Evolutionary conservation across 768 basidiomycete genomes (phyloP).

Genomic region (Epithele typhae): DNA sequence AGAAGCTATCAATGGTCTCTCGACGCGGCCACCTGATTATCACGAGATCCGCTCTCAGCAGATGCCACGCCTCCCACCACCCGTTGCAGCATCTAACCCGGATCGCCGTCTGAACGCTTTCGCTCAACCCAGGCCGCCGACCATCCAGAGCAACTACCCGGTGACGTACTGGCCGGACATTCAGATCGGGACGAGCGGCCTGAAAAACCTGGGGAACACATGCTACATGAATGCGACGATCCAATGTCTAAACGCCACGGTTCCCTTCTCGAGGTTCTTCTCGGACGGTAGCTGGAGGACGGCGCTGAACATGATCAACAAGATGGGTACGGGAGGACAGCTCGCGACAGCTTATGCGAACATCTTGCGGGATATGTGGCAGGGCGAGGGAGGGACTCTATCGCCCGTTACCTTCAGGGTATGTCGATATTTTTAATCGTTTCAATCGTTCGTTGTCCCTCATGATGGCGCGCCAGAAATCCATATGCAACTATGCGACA

Average conservation of each 20-base stretch:
- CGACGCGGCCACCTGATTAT: constrained; percentile 59
- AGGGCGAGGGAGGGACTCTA: constrained; percentile 77
- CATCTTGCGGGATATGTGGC: constrained; percentile 84
- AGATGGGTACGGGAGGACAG: constrained; percentile 82
- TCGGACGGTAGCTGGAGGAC: constrained; percentile 82
- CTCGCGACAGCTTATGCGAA: constrained; percentile 80
- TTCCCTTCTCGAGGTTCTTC: constrained; percentile 92
- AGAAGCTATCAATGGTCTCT: constrained; percentile 49
- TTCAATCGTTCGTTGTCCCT: too few relatives aligned
- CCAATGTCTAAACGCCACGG: constrained; percentile 92
- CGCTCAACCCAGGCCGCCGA: constrained; percentile 44
- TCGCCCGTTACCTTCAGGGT: constrained; percentile 85
- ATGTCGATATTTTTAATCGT: constrained; percentile 23
- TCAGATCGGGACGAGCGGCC: constrained; percentile 73
- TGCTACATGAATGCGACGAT: constrained; percentile 99
- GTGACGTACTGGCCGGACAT: constrained; percentile 82
- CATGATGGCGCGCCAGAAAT: constrained; percentile 35
- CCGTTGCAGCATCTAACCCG: constrained; percentile 60
- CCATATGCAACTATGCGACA: constrained; percentile 51
- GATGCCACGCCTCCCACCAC: constrained; percentile 74
- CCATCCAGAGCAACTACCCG: constrained; percentile 72
- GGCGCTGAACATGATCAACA: constrained; percentile 82
- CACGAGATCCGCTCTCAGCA: constrained; percentile 63
- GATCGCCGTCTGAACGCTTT: constrained; percentile 50
- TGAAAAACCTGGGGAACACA: constrained; percentile 96